Percentiles rank a stretch among this genome's conserved stretches.
These are phyloP conservation scores for Plasmodium yoelii DNA, from an alignment of 169 alveolate genomes.

Conservation along the genomic window DNA sequence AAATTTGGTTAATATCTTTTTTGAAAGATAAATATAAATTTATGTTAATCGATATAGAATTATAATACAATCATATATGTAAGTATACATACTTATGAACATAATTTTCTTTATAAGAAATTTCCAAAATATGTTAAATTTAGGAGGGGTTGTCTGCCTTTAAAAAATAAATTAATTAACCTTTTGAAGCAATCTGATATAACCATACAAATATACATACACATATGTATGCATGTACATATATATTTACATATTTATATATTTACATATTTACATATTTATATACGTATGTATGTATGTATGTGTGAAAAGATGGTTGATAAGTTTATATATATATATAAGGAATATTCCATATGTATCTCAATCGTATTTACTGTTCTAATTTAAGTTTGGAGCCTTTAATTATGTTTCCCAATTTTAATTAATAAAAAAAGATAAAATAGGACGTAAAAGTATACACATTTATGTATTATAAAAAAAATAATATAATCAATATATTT, in stretches of 20 bases:
- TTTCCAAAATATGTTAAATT: no score
- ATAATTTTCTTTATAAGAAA: no score
- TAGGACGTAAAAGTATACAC: background rate
- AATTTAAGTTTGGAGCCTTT: background rate
- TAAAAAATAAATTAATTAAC: background rate
- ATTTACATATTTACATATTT: no score
- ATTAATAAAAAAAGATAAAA: conserved; percentile 7
- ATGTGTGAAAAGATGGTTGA: background rate
- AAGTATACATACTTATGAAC: no score
- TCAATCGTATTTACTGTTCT: no score
- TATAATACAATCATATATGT: no score
- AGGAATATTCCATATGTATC: no score
- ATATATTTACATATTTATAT: no score
- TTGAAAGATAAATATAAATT: no score
- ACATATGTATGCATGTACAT: conserved; percentile 4
- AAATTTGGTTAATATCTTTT: no score
- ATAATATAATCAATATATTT: background rate
- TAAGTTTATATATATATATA: conserved; percentile 3
- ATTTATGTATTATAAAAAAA: background rate
- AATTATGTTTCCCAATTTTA: background rate
- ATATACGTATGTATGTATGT: background rate
- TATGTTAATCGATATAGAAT: no score
- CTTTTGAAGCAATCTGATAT: background rate
- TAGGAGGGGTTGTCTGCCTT: background rate
- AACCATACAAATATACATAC: background rate